A percentile compares a stretch with the other conserved stretches of the same genome.
Conservation (phyloP, 2,329 filamentous ascomycete genomes). For the Camillea tinctor region DNA sequence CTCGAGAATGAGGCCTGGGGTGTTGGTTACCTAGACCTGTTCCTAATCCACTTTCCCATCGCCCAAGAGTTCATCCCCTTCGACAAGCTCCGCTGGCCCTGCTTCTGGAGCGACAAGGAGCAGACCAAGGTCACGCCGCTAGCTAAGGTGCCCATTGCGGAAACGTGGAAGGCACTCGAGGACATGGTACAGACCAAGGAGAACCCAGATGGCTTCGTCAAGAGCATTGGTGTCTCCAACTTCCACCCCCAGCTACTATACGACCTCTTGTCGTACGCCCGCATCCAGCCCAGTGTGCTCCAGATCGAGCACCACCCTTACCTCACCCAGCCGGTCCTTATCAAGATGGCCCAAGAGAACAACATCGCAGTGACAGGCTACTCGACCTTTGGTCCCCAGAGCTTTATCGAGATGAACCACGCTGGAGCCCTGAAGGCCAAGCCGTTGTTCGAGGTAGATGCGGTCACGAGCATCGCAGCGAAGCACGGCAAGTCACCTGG, state of each 20-base stretch:
- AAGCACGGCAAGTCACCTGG: constrained; percentile 59
- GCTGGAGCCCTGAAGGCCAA: constrained; percentile 24
- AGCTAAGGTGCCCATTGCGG: constrained; percentile 69
- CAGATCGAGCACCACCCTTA: constrained; percentile 91
- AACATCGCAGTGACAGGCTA: constrained; percentile 61
- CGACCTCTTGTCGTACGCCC: constrained; percentile 76
- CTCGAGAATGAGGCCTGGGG: constrained; percentile 61
- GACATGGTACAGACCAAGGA: constrained; percentile 58
- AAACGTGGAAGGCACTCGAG: constrained; percentile 84
- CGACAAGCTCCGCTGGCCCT: constrained; percentile 39
- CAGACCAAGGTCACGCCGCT: constrained; percentile 44
- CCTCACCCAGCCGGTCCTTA: constrained; percentile 55
- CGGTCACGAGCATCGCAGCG: constrained; percentile 51
- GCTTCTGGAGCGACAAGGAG: constrained; percentile 41
- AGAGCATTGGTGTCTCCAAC: constrained; percentile 79
- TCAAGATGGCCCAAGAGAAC: constrained; percentile 55
- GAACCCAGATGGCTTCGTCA: constrained; percentile 60
- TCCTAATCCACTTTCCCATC: constrained; percentile 64
- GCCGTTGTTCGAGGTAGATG: constrained; percentile 34
- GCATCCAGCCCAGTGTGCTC: constrained; percentile 70
- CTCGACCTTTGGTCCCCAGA: constrained; percentile 61
- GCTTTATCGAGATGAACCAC: constrained; percentile 33
- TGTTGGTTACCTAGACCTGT: constrained; percentile 67
- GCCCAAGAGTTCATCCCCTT: constrained; percentile 43
- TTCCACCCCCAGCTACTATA: constrained; percentile 75